These are phyloP conservation scores for Phytophthora litchii DNA, from an alignment of 352 stramenopile species.

Conservation along the genomic window DNA sequence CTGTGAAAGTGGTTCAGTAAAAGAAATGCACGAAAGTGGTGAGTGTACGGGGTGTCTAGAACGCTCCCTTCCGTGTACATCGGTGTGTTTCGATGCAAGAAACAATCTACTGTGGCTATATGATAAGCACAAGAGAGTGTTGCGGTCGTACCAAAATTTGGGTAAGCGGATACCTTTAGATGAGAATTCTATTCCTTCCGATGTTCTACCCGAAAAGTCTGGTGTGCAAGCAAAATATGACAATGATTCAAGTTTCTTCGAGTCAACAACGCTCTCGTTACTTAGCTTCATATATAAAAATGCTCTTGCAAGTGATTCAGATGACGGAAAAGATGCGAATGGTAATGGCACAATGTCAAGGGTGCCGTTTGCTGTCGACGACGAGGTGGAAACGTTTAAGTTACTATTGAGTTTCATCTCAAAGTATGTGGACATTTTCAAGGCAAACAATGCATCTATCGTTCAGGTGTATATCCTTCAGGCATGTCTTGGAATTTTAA, in stretches of 20 bases:
- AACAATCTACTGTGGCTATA: slow-evolving; percentile 58
- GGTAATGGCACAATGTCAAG: background rate
- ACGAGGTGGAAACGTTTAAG: slow-evolving; percentile 39
- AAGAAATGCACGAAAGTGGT: slow-evolving; percentile 6
- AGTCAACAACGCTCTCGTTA: slow-evolving; percentile 32
- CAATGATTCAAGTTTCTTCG: slow-evolving; percentile 9
- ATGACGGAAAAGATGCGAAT: background rate
- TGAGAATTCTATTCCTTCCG: slow-evolving; percentile 33
- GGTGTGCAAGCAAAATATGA: background rate
- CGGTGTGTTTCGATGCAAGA: slow-evolving; percentile 56
- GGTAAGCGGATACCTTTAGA: slow-evolving; percentile 48
- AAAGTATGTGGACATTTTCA: slow-evolving; percentile 42
- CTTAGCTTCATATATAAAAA: slow-evolving; percentile 50
- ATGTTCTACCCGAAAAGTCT: background rate
- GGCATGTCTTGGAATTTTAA: slow-evolving; percentile 48
- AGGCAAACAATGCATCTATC: slow-evolving; percentile 17
- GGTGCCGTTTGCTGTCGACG: slow-evolving; percentile 55
- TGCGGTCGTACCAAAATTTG: slow-evolving; percentile 50
- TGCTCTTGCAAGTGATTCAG: slow-evolving; percentile 29
- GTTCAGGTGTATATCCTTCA: slow-evolving; percentile 44
- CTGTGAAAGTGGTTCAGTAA: slow-evolving; percentile 43
- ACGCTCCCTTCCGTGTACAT: slow-evolving; percentile 12
- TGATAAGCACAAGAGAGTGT: slow-evolving; percentile 30
- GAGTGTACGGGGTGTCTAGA: slow-evolving; percentile 3
- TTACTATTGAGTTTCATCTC: slow-evolving; percentile 38